Evolutionary conservation across 495 filamentous ascomycete species (phyloP).

Genomic region (Tuber umbilicatum): DNA sequence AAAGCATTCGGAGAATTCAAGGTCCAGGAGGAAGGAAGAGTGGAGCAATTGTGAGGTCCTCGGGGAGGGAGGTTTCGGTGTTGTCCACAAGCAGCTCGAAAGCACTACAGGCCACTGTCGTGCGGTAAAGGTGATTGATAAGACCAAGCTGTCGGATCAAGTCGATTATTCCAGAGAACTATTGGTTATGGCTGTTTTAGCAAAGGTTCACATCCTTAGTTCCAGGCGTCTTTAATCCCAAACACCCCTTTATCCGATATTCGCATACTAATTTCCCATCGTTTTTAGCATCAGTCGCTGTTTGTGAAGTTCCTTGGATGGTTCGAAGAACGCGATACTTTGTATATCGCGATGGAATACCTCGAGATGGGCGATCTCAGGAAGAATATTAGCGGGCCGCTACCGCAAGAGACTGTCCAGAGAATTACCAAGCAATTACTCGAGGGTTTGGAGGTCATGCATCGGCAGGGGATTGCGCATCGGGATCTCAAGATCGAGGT

Average conservation of each 20-base stretch:
- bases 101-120: not conserved
- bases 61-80: not conserved
- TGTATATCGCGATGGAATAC: slow-evolving; percentile 15
- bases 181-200: not conserved
- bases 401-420: not conserved
- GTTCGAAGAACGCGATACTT: slow-evolving; percentile 1
- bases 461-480: slow-evolving; percentile 8
- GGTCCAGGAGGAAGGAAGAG: too few relatives aligned
- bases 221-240: too few relatives aligned
- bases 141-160: not conserved
- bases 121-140: not conserved
- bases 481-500: slow-evolving; percentile 12
- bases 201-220: not conserved
- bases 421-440: slow-evolving; percentile 11
- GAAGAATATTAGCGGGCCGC: not conserved
- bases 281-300: not conserved
- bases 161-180: not conserved
- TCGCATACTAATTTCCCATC: not conserved
- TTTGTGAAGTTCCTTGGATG: slow-evolving; percentile 16
- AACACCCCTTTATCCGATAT: not conserved
- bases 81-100: not conserved
- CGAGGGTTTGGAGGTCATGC: slow-evolving; percentile 8
- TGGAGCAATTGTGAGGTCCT: too few relatives aligned
- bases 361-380: slow-evolving; percentile 9
- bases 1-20: too few relatives aligned